Percentiles rank a stretch among this genome's conserved stretches.
Conservation (phyloP, 805 yeast species). For the Candida silvicultrix region DNA sequence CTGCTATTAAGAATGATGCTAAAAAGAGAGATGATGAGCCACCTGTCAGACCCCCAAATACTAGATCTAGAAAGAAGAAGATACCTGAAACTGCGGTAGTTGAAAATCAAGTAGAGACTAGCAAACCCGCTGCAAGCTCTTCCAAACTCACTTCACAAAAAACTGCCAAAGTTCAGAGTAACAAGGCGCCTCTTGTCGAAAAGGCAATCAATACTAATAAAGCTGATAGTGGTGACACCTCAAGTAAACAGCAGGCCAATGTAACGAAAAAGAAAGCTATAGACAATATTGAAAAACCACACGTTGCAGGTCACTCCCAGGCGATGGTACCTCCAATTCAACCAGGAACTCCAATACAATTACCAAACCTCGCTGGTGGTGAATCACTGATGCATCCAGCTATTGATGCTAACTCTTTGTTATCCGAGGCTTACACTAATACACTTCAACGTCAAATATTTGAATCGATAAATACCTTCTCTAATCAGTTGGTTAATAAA, state of each 20-base stretch:
- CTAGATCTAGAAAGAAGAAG: not conserved
- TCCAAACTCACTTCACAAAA: not conserved
- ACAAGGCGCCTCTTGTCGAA: not conserved
- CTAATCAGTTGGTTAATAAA: conserved; percentile 28
- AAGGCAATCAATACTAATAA: not conserved
- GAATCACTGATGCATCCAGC: conserved; percentile 1
- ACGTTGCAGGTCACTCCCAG: not conserved
- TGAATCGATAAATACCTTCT: conserved; percentile 27
- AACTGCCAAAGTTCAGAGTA: not conserved
- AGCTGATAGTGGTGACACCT: not conserved
- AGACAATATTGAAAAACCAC: not conserved
- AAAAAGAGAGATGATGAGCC: not conserved
- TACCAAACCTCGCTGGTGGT: not conserved
- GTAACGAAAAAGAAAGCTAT: too few species aligned
- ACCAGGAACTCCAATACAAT: not conserved
- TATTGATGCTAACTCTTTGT: conserved; percentile 6
- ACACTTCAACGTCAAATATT: conserved; percentile 30
- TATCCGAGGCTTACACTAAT: conserved; percentile 26
- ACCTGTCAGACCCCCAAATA: not conserved
- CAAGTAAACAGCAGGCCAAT: too few species aligned
- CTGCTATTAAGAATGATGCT: not conserved
- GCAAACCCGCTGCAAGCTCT: not conserved
- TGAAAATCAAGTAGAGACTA: not conserved
- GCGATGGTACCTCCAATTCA: not conserved
- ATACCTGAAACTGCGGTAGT: too few species aligned